Evolutionary conservation across 2,329 filamentous ascomycete genomes (phyloP).

Genomic region (Nigrograna mackinnonii): DNA sequence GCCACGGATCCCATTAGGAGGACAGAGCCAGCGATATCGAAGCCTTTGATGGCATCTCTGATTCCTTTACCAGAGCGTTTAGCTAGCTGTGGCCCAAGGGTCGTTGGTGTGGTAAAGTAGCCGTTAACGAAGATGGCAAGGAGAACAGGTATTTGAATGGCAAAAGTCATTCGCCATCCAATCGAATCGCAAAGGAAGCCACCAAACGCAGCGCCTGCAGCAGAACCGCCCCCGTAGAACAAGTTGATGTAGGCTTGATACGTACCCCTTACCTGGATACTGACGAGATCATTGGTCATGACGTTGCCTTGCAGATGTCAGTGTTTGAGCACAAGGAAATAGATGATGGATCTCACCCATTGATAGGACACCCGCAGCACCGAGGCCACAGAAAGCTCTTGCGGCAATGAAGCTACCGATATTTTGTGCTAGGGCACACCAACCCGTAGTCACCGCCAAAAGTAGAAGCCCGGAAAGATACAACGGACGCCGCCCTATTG

Average conservation of each 20-base stretch:
- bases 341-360: constrained; percentile 49
- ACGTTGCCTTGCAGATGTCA: constrained; percentile 51
- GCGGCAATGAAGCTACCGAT: constrained; percentile 74
- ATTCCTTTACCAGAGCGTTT: constrained; percentile 45
- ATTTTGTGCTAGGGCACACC: constrained; percentile 69
- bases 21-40: constrained; percentile 54
- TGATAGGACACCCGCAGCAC: constrained; percentile 71
- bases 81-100: constrained; percentile 50
- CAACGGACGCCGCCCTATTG: constrained; percentile 68
- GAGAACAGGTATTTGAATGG: constrained; percentile 55
- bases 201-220: constrained; percentile 68
- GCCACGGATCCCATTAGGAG: constrained; percentile 52
- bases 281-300: constrained; percentile 73
- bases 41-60: constrained; percentile 49
- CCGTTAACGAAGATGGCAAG: constrained; percentile 48
- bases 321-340: constrained; percentile 1
- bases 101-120: constrained; percentile 47
- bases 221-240: constrained; percentile 57
- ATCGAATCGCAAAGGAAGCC: constrained; percentile 70
- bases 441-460: constrained; percentile 67
- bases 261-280: constrained; percentile 71
- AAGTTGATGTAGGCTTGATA: constrained; percentile 74
- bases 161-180: constrained; percentile 75
- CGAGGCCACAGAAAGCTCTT: constrained; percentile 71
- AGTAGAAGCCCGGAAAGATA: constrained; percentile 67